Evolutionary conservation across 768 basidiomycete species (phyloP).

Genomic region (Pisolithus tinctorius): DNA sequence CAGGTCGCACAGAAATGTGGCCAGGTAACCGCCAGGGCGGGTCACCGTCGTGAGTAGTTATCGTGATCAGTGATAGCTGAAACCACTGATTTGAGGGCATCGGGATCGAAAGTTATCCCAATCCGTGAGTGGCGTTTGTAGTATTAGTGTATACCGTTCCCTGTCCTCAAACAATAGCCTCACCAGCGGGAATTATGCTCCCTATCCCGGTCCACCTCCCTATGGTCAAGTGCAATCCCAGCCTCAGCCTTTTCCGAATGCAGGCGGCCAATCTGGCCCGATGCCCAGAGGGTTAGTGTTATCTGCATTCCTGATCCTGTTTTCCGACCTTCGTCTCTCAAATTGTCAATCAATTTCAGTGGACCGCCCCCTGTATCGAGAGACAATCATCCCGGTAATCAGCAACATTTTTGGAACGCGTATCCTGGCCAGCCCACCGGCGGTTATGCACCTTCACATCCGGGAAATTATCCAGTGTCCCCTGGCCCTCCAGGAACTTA

Average conservation of each 20-base stretch:
- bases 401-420: constrained; percentile 24
- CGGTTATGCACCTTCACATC: constrained; percentile 8
- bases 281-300: constrained; percentile 10
- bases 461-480: constrained; percentile 14
- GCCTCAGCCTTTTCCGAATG: not conserved
- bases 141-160: too few species aligned
- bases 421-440: constrained; percentile 24
- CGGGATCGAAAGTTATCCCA: constrained; percentile 6
- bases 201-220: not conserved
- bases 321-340: not conserved
- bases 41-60: constrained; percentile 9
- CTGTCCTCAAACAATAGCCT: not conserved
- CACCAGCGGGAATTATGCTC: not conserved
- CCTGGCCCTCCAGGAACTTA: constrained; percentile 8
- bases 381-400: constrained; percentile 37
- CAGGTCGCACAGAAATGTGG: too few species aligned
- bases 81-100: not conserved
- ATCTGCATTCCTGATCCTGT: not conserved
- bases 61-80: not conserved
- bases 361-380: constrained; percentile 24
- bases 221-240: not conserved
- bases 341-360: not conserved
- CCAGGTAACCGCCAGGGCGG: not conserved
- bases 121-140: constrained; percentile 6
- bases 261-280: not conserved